phyloP scores from a whole-genome alignment of 2,329 filamentous ascomycete genomes.

The Monilinia laxa region DNA sequence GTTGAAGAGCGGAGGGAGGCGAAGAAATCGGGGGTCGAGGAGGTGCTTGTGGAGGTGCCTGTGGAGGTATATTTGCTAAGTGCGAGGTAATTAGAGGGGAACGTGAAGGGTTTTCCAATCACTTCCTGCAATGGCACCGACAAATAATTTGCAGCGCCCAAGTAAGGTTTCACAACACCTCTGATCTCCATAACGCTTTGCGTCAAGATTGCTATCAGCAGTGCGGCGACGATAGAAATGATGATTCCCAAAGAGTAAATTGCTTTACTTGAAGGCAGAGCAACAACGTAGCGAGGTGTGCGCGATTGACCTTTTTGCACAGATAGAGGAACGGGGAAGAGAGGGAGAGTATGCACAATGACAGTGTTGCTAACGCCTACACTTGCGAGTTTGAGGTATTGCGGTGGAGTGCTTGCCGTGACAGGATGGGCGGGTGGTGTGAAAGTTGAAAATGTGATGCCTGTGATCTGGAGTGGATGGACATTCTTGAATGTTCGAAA shows the following conservation, averaged over 20 bases:
- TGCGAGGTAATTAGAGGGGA: slow-evolving; percentile 22
- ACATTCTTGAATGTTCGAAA: slow-evolving; percentile 54
- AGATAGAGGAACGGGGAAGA: slow-evolving; percentile 39
- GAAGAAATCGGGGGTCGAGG: slow-evolving; percentile 11
- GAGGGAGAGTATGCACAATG: slow-evolving; percentile 40
- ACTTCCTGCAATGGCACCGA: slow-evolving; percentile 34
- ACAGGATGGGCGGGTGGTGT: slow-evolving; percentile 34
- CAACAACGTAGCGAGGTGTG: slow-evolving; percentile 39
- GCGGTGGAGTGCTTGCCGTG: slow-evolving; percentile 36
- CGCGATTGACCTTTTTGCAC: slow-evolving; percentile 36
- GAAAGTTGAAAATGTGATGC: slow-evolving; percentile 54
- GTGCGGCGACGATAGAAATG: slow-evolving; percentile 31
- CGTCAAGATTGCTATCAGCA: slow-evolving; percentile 34
- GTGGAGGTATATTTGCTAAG: neutral
- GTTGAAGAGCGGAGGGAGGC: slow-evolving; percentile 4
- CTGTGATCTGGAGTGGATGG: slow-evolving; percentile 59
- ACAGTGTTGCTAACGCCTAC: slow-evolving; percentile 40
- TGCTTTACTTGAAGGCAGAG: slow-evolving; percentile 34
- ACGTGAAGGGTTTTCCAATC: slow-evolving; percentile 34
- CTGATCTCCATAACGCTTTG: slow-evolving; percentile 39
- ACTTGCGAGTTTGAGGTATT: slow-evolving; percentile 40
- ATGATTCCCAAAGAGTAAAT: slow-evolving; percentile 31
- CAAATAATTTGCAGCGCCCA: slow-evolving; percentile 34
- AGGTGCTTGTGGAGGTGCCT: neutral
- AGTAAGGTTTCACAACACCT: slow-evolving; percentile 31